A percentile compares a stretch with the other conserved stretches of the same genome.
phyloP scores from a whole-genome alignment of 2,329 filamentous ascomycete species.

The Myrmaecium sp. region DNA sequence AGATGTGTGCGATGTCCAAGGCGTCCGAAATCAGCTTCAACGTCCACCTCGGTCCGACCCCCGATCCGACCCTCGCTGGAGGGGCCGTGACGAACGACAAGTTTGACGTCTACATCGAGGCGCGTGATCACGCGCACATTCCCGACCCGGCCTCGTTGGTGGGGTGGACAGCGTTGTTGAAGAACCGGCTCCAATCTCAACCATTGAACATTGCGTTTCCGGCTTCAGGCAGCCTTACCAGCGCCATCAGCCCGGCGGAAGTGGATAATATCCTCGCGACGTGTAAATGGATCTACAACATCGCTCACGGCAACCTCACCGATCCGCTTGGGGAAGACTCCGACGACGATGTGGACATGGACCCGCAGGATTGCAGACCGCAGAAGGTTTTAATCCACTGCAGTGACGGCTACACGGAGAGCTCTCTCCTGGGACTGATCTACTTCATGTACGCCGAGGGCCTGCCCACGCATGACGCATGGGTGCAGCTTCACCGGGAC shows the following conservation, averaged over 20 bases:
- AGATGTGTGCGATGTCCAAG: constrained; percentile 89
- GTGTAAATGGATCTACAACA: constrained; percentile 76
- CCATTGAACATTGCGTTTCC: constrained; percentile 61
- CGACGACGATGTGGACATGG: constrained; percentile 14
- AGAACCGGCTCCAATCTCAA: constrained; percentile 25
- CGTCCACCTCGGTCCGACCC: constrained; percentile 79
- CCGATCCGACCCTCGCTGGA: constrained; percentile 41
- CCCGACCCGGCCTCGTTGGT: constrained; percentile 51
- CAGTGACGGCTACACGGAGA: constrained; percentile 91
- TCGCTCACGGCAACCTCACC: no score
- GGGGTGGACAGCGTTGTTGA: constrained; percentile 40
- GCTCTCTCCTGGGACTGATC: constrained; percentile 70
- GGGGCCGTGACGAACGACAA: constrained; percentile 30
- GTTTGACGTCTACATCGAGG: constrained; percentile 77
- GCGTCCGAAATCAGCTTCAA: constrained; percentile 79
- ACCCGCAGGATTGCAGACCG: constrained; percentile 28
- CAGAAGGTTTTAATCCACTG: constrained; percentile 78
- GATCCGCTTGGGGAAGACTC: no score
- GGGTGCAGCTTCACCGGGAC: constrained; percentile 66
- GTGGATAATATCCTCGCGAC: constrained; percentile 72
- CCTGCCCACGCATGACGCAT: constrained; percentile 63
- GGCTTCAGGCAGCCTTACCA: constrained; percentile 85
- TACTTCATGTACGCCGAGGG: constrained; percentile 91
- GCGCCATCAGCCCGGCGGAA: constrained; percentile 67
- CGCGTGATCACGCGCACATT: constrained; percentile 67